Base-by-base conservation (phyloP, 257 asterid genomes). In the Pogostemon cablin region DNA sequence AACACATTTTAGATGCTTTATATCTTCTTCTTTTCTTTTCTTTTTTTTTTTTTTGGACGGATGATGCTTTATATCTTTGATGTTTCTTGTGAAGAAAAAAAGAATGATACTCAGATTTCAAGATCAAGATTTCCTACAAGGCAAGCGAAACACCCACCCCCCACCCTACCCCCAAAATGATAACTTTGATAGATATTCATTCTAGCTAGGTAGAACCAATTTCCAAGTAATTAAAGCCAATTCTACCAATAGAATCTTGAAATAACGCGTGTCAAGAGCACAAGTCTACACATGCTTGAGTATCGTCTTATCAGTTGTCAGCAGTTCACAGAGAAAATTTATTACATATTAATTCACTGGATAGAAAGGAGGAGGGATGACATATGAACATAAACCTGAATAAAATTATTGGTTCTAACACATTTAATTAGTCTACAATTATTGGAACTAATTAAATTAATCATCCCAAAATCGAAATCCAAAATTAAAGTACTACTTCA, bases 221-320 rank as follows among this genome's bases (percentile, higher is more conserved):
- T 50, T 53, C 32, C 43, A 53, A 43, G 2, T 6, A 38, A 25
- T 25, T 25, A 25, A 39, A 53, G 52, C 3, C 32, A 25, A 25
- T 25, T 25, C 32, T 20, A 20, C 25, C 25, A 20, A 54, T 8
- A 50, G 59, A 73, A 40, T 68, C 57, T 15, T 39, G 15, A 66
- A 48, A 57, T 48, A n/a, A 57, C 72, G 76, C 67, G 68, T 48
- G 75, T 68, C 68, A 69, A 69, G 47, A 65, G 34, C 52, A 59
- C 68, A 71, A 15, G 47, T 42, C 68, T 63, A 64, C 72, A 76
- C 75, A 63, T 70, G 72, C 50, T 48, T 32, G 41, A 41, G 46
- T 64, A 11, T 48, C 17, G 41, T 40, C 48, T 15, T 63, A 7
- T 57, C 52, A 59, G n/a, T 15, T 43, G 75, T 72, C 81, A 72